Base-by-base conservation (phyloP, 108 stramenopile species). In the Nitzschia sp. region DNA sequence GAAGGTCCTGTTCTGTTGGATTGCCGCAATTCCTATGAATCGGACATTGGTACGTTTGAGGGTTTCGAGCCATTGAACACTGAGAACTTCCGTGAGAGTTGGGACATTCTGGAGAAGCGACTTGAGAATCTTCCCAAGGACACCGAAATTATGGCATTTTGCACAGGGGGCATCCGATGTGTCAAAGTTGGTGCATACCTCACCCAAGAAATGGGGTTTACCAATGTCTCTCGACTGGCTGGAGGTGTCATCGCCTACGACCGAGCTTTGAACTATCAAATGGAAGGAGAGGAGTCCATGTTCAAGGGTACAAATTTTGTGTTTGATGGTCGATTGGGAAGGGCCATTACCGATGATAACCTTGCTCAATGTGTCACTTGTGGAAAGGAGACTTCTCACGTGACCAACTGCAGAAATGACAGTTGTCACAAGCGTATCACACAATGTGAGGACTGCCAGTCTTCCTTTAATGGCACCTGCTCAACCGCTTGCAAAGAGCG, bases 241-340 rank as follows among this genome's bases (percentile, higher is more conserved):
- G 96, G 97, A 17, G 96, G 97, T 10, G 90, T 98, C 53, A 90
- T 98, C 62, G 91, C 85, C 25, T 97, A 97, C 71, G 91, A 95
- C 75, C 83, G 91, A 14, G 85, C 85, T 24, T 69, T 95, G 21
- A 80, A 80, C 34, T 80, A 89, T 34, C 73, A 85, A 38, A 69
- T 70, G 1, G 67, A 79, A 15, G 82, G 74, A n/a, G 87, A 88
- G 67, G 86, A 89, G 72, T 77, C 88, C 14, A 71, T 88, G 72
- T 95, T 95, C 80, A 88, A 92, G 64, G 97, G 97, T 15, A 83
- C 90, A 21, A 98, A 98, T 65, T 97, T 96, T 77, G 97, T 98
- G n/a, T 98, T 98, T 74, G 96, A 98, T 73, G 91, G 94, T 39
- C 76, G 97, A 60, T 73, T 98, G 78, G 97, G 95, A 25, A 83